Evolutionary conservation across 2,329 filamentous ascomycete genomes (phyloP).

Genomic region (Claviceps paspali): DNA sequence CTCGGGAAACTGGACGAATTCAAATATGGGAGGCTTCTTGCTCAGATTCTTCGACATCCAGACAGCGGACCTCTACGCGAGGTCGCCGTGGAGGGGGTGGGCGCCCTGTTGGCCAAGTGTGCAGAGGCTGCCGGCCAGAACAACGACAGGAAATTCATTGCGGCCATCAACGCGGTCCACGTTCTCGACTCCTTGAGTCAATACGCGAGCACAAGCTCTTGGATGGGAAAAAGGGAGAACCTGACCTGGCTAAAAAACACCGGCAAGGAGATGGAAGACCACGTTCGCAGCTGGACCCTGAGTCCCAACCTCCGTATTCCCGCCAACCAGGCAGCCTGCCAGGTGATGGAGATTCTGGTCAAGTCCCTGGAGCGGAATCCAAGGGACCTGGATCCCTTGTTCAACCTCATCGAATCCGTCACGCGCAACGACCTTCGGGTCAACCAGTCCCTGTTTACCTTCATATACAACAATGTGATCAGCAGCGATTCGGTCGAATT

Average conservation of each 20-base stretch:
- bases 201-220: conserved; percentile 47
- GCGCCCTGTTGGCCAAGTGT: conserved; percentile 53
- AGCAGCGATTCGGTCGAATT: conserved; percentile 73
- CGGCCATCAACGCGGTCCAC: conserved; percentile 77
- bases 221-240: conserved; percentile 54
- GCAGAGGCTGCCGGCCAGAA: conserved; percentile 48
- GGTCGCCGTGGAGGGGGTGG: conserved; percentile 56
- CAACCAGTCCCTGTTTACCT: conserved; percentile 60
- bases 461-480: conserved; percentile 76
- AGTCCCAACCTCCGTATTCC: conserved; percentile 62
- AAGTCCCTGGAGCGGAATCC: conserved; percentile 62
- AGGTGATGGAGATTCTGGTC: conserved; percentile 73
- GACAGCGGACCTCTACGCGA: conserved; percentile 63
- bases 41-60: conserved; percentile 65
- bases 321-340: conserved; percentile 77
- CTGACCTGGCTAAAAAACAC: conserved; percentile 46
- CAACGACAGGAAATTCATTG: conserved; percentile 51
- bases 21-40: conserved; percentile 79
- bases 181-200: conserved; percentile 65
- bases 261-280: conserved; percentile 64
- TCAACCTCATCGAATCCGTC: conserved; percentile 68
- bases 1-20: conserved; percentile 67
- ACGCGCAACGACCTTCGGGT: conserved; percentile 70
- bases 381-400: conserved; percentile 67
- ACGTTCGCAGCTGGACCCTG: conserved; percentile 55